Percentiles rank a stretch among this genome's conserved stretches.
Conservation (phyloP, 441 rosid species). For the Aquilaria agallochum region DNA sequence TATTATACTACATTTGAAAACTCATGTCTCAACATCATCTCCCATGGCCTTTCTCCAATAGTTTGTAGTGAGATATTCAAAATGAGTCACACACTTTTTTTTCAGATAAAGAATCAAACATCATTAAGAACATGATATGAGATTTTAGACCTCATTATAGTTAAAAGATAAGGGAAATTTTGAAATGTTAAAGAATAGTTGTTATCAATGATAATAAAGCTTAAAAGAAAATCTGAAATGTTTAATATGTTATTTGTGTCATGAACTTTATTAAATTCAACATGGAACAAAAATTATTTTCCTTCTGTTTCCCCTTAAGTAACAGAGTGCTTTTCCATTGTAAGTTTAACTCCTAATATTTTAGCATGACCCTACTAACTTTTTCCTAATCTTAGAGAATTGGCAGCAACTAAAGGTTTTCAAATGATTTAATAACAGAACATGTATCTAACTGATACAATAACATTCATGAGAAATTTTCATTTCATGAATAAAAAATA, state of each 20-base stretch:
- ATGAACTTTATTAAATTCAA: no score
- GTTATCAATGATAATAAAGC: no score
- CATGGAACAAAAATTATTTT: no score
- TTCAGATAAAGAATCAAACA: neutral
- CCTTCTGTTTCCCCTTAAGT: no score
- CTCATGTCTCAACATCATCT: slow-evolving; percentile 98
- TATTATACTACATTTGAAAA: slow-evolving; percentile 93
- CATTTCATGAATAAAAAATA: slow-evolving; percentile 6
- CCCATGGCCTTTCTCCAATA: slow-evolving; percentile 94
- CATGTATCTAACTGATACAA: slow-evolving; percentile 1
- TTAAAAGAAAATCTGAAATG: no score
- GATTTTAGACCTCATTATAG: no score
- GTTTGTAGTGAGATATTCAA: slow-evolving; percentile 45
- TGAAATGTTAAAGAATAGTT: no score
- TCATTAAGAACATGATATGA: neutral
- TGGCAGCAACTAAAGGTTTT: neutral
- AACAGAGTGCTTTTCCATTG: no score
- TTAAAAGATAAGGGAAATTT: no score
- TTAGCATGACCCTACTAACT: neutral
- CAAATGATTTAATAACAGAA: slow-evolving; percentile 5
- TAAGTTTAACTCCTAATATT: no score
- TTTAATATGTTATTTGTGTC: no score
- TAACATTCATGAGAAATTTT: neutral
- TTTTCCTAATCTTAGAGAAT: neutral
- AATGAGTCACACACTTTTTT: neutral